A percentile compares a stretch with the other conserved stretches of the same genome.
These are phyloP conservation scores for Sphaerobolus stellatus DNA, from an alignment of 1,284 basidiomycete genomes.

Conservation along the genomic window DNA sequence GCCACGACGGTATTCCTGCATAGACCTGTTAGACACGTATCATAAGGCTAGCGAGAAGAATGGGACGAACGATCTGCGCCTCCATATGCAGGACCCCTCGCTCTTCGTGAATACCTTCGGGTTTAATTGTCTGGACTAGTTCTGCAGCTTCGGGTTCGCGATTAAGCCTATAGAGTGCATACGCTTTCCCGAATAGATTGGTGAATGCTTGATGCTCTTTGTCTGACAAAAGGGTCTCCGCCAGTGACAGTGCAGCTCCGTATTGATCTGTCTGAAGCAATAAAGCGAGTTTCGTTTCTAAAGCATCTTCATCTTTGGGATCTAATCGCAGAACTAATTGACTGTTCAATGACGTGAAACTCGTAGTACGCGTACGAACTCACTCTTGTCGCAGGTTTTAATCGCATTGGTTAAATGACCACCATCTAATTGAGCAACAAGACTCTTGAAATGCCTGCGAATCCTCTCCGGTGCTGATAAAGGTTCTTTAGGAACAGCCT, in stretches of 20 bases:
- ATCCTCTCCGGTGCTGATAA: slow-evolving; percentile 57
- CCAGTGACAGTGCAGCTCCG: slow-evolving; percentile 52
- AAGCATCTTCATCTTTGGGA: slow-evolving; percentile 67
- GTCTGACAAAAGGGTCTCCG: slow-evolving; percentile 28
- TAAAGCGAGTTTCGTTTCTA: slow-evolving; percentile 79
- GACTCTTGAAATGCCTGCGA: slow-evolving; percentile 71
- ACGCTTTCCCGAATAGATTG: slow-evolving; percentile 67
- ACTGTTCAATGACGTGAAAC: too few species aligned
- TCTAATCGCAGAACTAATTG: slow-evolving; percentile 71
- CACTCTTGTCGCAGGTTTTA: slow-evolving; percentile 88
- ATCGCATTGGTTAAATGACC: slow-evolving; percentile 78
- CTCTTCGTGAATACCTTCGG: slow-evolving; percentile 43
- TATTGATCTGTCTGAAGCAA: slow-evolving; percentile 84
- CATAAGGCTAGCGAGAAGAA: slow-evolving; percentile 5
- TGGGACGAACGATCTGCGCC: slow-evolving; percentile 72
- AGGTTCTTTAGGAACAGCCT: slow-evolving; percentile 45
- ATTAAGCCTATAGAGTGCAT: slow-evolving; percentile 79
- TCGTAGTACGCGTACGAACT: slow-evolving; percentile 32
- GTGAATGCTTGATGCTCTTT: neutral
- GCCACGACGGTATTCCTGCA: slow-evolving; percentile 74
- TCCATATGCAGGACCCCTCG: slow-evolving; percentile 76
- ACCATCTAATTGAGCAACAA: slow-evolving; percentile 82
- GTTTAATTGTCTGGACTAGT: slow-evolving; percentile 52
- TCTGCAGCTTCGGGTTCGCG: slow-evolving; percentile 64
- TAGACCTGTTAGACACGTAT: slow-evolving; percentile 8